These are phyloP conservation scores for Hyaloscypha hepaticicola DNA, from an alignment of 495 filamentous ascomycete genomes.

Conservation along the genomic window DNA sequence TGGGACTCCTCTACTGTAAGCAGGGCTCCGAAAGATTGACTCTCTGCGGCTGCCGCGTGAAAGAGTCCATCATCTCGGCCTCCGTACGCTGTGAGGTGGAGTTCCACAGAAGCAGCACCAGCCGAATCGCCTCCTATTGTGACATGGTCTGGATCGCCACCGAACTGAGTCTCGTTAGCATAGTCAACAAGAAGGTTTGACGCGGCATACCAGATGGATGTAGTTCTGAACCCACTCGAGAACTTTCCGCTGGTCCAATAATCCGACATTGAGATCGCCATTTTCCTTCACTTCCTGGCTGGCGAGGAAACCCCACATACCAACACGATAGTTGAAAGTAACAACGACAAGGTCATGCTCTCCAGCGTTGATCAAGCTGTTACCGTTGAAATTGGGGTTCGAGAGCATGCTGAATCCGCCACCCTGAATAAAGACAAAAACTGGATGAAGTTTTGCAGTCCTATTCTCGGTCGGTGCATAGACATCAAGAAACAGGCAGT, in stretches of 20 bases:
- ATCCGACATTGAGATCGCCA: constrained; percentile 65
- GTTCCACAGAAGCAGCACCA: constrained; percentile 63
- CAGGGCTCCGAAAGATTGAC: constrained; percentile 62
- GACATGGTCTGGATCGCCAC: constrained; percentile 69
- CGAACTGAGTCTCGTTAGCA: constrained; percentile 50
- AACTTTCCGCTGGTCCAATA: constrained; percentile 67
- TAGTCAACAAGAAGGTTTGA: not conserved
- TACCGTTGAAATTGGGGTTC: constrained; percentile 67
- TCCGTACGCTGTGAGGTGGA: constrained; percentile 64
- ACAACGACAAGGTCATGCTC: constrained; percentile 63
- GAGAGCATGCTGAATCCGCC: constrained; percentile 65
- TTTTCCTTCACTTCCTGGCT: constrained; percentile 52
- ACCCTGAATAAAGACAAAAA: constrained; percentile 76
- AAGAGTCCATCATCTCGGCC: constrained; percentile 57
- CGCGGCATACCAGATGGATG: constrained; percentile 49
- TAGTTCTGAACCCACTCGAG: constrained; percentile 69
- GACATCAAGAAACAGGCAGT: constrained; percentile 73
- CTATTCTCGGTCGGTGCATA: constrained; percentile 56
- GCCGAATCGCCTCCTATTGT: constrained; percentile 73
- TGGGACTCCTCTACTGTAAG: constrained; percentile 59
- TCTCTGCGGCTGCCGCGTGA: constrained; percentile 62
- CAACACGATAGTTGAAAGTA: constrained; percentile 74
- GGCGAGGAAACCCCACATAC: constrained; percentile 72
- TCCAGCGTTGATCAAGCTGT: constrained; percentile 57
- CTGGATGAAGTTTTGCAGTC: constrained; percentile 49